Evolutionary conservation across 2,329 filamentous ascomycete genomes (phyloP), one percentile per base, ranked within the genome.

Genomic region (Colletotrichum liriopes): DNA sequence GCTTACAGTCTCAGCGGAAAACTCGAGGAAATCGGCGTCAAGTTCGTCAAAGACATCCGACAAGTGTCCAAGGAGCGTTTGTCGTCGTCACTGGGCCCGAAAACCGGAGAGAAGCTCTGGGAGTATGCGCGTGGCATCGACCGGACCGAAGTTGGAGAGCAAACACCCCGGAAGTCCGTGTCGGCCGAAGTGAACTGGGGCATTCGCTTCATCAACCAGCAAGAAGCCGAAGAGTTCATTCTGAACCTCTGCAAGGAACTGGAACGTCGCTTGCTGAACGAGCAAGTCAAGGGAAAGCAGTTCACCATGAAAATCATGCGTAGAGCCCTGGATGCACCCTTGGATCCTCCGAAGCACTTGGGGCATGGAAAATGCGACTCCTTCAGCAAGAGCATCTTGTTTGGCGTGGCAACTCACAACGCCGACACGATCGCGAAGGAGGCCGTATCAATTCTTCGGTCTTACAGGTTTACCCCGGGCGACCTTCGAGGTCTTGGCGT

Each of bases 111-210:
- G 76, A 98, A 93, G 80, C 86, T 99, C 0, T 96, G 93, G 88
- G 94, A 98, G 63, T 98, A 97, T 81, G 89, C 96, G 29, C 90
- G 94, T 7, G 96, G 96, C 3, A 94, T 98, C 60, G 96, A 99
- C 81, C 89, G 87, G 61, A 87, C 91, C 1, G 94, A 98, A 80
- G 94, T 98, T 7, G 96, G 95, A 41, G 93, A 96, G 69, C 93
- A 97, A 78, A 90, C 93, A 0, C 86, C 94, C 20, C 91, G 96
- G 65, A 99, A 98, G 79, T 98, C 96, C 0, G 94, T 99, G 0
- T 98, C 96, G 2, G 96, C 96, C 1, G 96, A 99, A 80, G 94
- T 99, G 74, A 99, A 96, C 77, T 99, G 96, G 96, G 96, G 97
- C 3, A 97, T 99, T 67, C 92, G 96, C 7, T 99, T 99, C 79